A percentile compares a stretch with the other conserved stretches of the same genome.
These are phyloP conservation scores for Melastoma malabathricum DNA, from an alignment of 345 rosid genomes.

Conservation along the genomic window DNA sequence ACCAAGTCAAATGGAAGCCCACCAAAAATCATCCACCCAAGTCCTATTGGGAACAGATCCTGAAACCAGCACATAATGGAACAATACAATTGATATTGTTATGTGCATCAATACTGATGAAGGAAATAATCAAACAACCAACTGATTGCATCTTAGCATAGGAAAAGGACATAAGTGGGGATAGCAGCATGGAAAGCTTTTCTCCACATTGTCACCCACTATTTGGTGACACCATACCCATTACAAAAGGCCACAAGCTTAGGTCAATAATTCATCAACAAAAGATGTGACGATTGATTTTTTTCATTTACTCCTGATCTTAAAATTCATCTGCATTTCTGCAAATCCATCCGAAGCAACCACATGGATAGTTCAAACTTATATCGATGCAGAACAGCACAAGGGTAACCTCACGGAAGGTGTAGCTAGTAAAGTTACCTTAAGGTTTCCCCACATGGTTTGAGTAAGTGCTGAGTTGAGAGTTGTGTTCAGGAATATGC, in stretches of 20 bases:
- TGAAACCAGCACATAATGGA: conserved; percentile 18
- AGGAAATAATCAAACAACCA: no score
- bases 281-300: no score
- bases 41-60: conserved; percentile 85
- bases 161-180: no score
- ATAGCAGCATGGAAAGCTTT: no score
- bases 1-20: conserved; percentile 97
- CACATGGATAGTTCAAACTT: neutral
- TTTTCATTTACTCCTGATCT: no score
- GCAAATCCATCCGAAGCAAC: neutral
- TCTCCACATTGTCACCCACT: no score
- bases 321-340: no score
- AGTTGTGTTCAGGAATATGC: conserved; percentile 89
- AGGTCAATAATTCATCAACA: no score
- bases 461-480: conserved; percentile 95
- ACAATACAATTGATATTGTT: neutral
- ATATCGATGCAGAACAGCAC: neutral
- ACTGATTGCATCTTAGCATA: no score
- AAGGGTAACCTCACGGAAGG: neutral
- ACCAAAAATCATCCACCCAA: conserved; percentile 85
- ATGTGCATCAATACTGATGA: no score
- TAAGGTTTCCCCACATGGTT: conserved; percentile 92
- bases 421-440: conserved; percentile 33
- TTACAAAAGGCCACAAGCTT: no score
- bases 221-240: no score